Evolutionary conservation across 257 asterid genomes (phyloP), one percentile per base, ranked within the genome.

Genomic region (Agastache rugosa): DNA sequence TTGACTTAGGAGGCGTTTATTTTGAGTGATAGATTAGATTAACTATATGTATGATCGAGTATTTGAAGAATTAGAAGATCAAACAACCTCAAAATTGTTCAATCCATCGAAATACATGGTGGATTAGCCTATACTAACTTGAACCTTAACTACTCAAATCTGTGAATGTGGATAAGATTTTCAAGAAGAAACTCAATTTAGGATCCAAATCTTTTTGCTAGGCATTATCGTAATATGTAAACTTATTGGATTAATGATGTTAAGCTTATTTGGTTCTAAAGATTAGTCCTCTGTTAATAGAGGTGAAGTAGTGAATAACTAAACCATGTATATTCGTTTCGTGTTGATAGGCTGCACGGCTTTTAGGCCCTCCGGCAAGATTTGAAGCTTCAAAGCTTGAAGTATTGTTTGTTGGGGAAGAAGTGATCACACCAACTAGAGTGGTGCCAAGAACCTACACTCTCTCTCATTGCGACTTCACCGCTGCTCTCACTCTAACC

Each of bases 381-480:
- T 93, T 93, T 47, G 96, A 93, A 80, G 87, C 96, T 58, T 86
- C 98, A 50, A 91, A 91, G 89, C 87, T 93, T 41, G 80, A 92
- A 79, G 93, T 93, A 61, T 76, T 79, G 67, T 88, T 86, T 77
- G 54, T 81, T 75, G 96, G 93, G 66, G 91, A 89, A 47, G 81
- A 90, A 65, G 76, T 77, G 25, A 73, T 66, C 67, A 51, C 75
- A 12, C 80, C 77, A 20, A 53, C 82, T 2, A 80, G 83, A 71
- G 78, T 91, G 58, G 86, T 87, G 74, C 97, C 98, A 42, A 86
- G 98, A 82, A 90, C 92, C 8, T 93, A 93, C 83, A 93, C 88
- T 6, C 93, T 93, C 44, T 93, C 98, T 74, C 98, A 93, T 58
- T 93, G 98, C 69, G 97, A 93, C 79, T 93, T 91, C 79, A 90